Evolutionary conservation across 2,329 filamentous ascomycete genomes (phyloP), one percentile per base, ranked within the genome.

Genomic region (Penicillium oxalicum): DNA sequence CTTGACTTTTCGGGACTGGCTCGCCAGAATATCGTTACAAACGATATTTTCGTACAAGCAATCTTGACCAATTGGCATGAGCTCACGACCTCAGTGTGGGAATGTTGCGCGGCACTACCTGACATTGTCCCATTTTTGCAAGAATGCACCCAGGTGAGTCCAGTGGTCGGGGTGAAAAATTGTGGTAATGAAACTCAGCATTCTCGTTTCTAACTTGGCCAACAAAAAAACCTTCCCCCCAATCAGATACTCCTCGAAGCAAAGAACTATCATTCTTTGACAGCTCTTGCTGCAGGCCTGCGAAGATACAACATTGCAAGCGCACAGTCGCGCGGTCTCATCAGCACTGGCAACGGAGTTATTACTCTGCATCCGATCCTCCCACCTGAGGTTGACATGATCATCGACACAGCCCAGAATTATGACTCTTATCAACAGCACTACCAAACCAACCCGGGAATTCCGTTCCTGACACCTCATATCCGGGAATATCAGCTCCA

Each of bases 381-480:
- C 18, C 61, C 61, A 5, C 47, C 55, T 3, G 56, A 61, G 9
- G 37, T 63, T 4, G 35, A 59, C 24, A 55, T 57, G 13, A 58
- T 72, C 38, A 45, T 62, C 11, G 55, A 64, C 41, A 56, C 69
- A 0, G 47, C 51, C 25, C 52, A 67, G 7, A 72, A 72, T 43
- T 70, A 66, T 38, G 54, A 57, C 6, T 47, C 57, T 26, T 72
- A 72, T 49, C 66, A 67, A 29, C 58, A 64, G 28, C 57, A 62
- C 13, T 69, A 67, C 56, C 44, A 53, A 25, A 47, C 54, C 9
- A 51, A 56, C 5, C 68, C 67, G 0, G 70, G 69, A 4, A 61
- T 71, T 24, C 70, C 70, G 1, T 72, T 70, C 48, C 59, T 72
- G 3, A 36, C 64, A 4, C 68, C 69, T 2, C 69, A 72, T 56